These are phyloP conservation scores for Epichloe aotearoae DNA, from an alignment of 2,329 filamentous ascomycete species.

Conservation along the genomic window DNA sequence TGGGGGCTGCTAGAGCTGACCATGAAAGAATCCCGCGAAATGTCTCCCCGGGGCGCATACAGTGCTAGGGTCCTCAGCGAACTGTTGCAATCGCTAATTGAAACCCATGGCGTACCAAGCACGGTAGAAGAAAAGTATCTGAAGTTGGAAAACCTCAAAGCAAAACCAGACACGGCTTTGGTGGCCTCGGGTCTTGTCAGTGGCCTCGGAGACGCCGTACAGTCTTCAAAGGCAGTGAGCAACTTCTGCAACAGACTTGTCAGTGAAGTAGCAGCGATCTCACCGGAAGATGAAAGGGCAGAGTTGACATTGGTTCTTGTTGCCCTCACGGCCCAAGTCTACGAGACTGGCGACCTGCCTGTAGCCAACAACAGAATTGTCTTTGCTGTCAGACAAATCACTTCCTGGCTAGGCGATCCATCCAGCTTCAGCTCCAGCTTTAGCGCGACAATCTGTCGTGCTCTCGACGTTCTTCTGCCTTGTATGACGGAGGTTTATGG, in stretches of 20 bases:
- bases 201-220: constrained; percentile 38
- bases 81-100: constrained; percentile 33
- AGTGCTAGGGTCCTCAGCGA: constrained; percentile 37
- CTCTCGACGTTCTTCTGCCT: constrained; percentile 51
- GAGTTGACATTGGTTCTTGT: constrained; percentile 38
- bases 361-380: constrained; percentile 58
- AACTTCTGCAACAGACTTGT: constrained; percentile 47
- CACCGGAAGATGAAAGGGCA: constrained; percentile 29
- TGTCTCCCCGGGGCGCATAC: constrained; percentile 35
- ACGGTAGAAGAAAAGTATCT: constrained; percentile 34
- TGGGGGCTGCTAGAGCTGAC: constrained; percentile 31
- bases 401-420: constrained; percentile 51
- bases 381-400: constrained; percentile 69
- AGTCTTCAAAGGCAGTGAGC: constrained; percentile 32
- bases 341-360: constrained; percentile 37
- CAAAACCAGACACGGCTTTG: constrained; percentile 31
- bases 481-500: constrained; percentile 74
- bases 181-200: constrained; percentile 35
- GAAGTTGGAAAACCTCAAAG: constrained; percentile 32
- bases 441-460: constrained; percentile 40
- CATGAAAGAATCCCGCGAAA: constrained; percentile 26
- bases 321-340: constrained; percentile 38
- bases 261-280: constrained; percentile 43
- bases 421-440: constrained; percentile 30
- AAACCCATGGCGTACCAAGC: constrained; percentile 31